Conservation (phyloP, 768 basidiomycete species). For the Phanerochaete carnosa region DNA sequence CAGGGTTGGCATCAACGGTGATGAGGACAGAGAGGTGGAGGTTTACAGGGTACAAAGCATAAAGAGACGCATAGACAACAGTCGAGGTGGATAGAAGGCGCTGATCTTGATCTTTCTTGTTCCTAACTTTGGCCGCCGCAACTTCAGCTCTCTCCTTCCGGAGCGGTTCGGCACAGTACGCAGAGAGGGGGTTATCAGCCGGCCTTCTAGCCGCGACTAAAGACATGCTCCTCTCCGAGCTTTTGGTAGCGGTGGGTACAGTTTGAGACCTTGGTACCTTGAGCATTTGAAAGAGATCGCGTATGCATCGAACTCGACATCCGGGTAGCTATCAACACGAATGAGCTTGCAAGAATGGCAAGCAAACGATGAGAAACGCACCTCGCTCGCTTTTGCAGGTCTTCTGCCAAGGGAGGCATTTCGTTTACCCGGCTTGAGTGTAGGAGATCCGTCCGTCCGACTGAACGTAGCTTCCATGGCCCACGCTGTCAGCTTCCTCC, state of each 20-base stretch:
- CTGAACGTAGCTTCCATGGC: background rate
- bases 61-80: too few relatives aligned
- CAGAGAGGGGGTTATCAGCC: background rate
- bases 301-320: slow-evolving; percentile 32
- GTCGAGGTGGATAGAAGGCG: too few relatives aligned
- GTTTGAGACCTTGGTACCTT: slow-evolving; percentile 42
- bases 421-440: background rate
- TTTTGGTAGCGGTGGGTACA: slow-evolving; percentile 42
- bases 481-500: background rate
- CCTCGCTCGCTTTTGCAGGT: background rate
- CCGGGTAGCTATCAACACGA: slow-evolving; percentile 32
- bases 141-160: background rate
- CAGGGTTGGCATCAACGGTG: background rate
- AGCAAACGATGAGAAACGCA: background rate
- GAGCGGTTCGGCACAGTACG: background rate
- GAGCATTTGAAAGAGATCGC: slow-evolving; percentile 40
- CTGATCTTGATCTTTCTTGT: too few relatives aligned
- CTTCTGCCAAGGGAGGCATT: background rate
- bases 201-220: slow-evolving; percentile 12
- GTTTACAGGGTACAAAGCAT: too few relatives aligned
- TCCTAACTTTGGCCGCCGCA: background rate
- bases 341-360: background rate
- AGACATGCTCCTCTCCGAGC: slow-evolving; percentile 46
- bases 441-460: background rate
- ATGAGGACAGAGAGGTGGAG: background rate